Evolutionary conservation across 257 asterid genomes (phyloP).

Genomic region (Solanum appendiculatum): DNA sequence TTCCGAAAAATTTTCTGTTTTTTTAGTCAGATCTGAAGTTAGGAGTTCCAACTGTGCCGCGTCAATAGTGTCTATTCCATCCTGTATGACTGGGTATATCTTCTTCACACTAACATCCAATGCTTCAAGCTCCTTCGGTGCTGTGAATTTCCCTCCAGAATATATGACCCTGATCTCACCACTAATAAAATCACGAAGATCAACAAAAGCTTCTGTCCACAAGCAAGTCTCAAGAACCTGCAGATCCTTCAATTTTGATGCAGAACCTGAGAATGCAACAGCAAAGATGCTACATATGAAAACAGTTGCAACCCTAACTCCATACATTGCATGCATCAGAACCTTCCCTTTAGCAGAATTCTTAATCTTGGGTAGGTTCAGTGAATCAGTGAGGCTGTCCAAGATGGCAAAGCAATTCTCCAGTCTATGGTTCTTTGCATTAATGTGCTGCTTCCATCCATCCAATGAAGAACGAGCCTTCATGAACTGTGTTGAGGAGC

Average conservation of each 20-base stretch:
- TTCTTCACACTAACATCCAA: slow-evolving; percentile 55
- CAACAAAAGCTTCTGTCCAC: slow-evolving; percentile 57
- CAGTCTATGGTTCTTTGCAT: slow-evolving; percentile 50
- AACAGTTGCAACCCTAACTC: slow-evolving; percentile 59
- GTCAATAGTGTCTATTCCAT: slow-evolving; percentile 28
- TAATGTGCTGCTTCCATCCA: slow-evolving; percentile 60
- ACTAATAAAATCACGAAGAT: slow-evolving; percentile 43
- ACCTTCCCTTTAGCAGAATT: slow-evolving; percentile 76
- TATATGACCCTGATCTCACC: slow-evolving; percentile 36
- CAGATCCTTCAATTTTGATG: slow-evolving; percentile 47
- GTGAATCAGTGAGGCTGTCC: slow-evolving; percentile 46
- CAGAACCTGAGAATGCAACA: slow-evolving; percentile 62
- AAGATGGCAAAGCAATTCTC: slow-evolving; percentile 52
- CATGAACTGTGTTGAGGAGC: slow-evolving; percentile 34
- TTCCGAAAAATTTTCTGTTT: slow-evolving; percentile 31
- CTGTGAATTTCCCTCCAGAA: slow-evolving; percentile 30
- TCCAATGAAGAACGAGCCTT: slow-evolving; percentile 57
- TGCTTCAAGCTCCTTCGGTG: slow-evolving; percentile 61
- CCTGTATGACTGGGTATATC: slow-evolving; percentile 43
- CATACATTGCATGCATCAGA: slow-evolving; percentile 79
- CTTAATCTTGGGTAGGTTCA: slow-evolving; percentile 73
- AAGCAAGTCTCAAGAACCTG: slow-evolving; percentile 28
- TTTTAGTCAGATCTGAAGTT: slow-evolving; percentile 31
- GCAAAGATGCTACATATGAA: slow-evolving; percentile 58
- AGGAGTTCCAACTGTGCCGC: slow-evolving; percentile 19